Evolutionary conservation across 495 filamentous ascomycete genomes (phyloP).

Genomic region (Xylaria bambusicola): DNA sequence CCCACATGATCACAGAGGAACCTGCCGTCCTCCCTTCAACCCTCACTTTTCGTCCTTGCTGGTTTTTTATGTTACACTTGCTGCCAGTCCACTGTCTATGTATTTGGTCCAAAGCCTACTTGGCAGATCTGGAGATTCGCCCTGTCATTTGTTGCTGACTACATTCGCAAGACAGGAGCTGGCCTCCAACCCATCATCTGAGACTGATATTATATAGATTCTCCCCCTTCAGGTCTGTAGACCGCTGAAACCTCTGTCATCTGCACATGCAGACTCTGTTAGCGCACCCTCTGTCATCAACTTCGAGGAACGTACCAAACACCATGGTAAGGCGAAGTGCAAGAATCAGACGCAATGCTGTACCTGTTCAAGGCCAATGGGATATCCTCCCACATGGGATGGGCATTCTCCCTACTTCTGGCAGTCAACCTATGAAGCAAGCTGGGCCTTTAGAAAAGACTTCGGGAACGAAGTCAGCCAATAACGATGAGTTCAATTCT

Average conservation of each 20-base stretch:
- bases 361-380: slow-evolving; percentile 35
- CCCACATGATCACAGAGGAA: not conserved
- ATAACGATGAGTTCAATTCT: not conserved
- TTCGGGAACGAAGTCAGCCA: not conserved
- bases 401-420: slow-evolving; percentile 25
- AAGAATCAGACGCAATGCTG: slow-evolving; percentile 16
- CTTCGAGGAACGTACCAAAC: not conserved
- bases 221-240: no score
- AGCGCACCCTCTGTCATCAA: not conserved
- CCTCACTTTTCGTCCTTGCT: not conserved
- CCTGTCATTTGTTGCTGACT: no score
- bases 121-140: no score
- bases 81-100: no score
- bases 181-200: no score
- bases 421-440: not conserved
- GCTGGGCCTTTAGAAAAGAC: not conserved
- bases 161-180: no score
- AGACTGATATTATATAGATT: no score
- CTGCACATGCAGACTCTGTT: no score
- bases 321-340: slow-evolving; percentile 12
- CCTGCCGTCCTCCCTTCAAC: not conserved
- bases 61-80: no score
- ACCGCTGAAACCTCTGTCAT: no score
- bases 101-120: no score
- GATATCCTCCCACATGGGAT: slow-evolving; percentile 43